Evolutionary conservation across 495 filamentous ascomycete genomes (phyloP).

Genomic region (Cairneyella variabilis): DNA sequence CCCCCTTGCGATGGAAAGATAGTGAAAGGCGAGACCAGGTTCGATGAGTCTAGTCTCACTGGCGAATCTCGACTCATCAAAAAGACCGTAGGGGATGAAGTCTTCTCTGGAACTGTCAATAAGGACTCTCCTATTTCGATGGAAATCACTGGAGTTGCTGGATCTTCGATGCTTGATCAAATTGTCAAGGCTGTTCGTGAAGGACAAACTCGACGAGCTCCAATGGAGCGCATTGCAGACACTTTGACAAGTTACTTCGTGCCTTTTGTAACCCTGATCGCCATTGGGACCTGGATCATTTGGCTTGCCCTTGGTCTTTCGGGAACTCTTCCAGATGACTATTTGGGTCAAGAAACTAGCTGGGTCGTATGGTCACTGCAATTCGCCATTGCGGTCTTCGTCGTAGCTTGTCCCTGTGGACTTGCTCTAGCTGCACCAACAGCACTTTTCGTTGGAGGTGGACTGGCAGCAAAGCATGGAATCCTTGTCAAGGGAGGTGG

Average conservation of each 20-base stretch:
- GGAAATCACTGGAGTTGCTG: slow-evolving; percentile 63
- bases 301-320: slow-evolving; percentile 77
- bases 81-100: slow-evolving; percentile 66
- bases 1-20: slow-evolving; percentile 82
- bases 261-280: slow-evolving; percentile 75
- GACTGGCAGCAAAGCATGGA: slow-evolving; percentile 80
- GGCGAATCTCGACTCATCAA: slow-evolving; percentile 78
- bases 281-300: slow-evolving; percentile 75
- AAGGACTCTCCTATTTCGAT: slow-evolving; percentile 66
- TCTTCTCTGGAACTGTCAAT: slow-evolving; percentile 88
- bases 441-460: slow-evolving; percentile 87
- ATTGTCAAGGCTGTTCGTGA: slow-evolving; percentile 89
- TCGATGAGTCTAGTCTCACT: slow-evolving; percentile 88
- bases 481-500: slow-evolving; percentile 95
- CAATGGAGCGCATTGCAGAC: slow-evolving; percentile 83
- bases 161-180: slow-evolving; percentile 85
- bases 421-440: slow-evolving; percentile 90
- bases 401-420: slow-evolving; percentile 92
- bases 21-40: slow-evolving; percentile 58
- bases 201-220: slow-evolving; percentile 83
- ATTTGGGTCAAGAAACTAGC: slow-evolving; percentile 59
- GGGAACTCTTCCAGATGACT: slow-evolving; percentile 61
- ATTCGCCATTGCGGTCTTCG: slow-evolving; percentile 93
- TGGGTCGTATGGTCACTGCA: slow-evolving; percentile 87
- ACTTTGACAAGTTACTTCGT: slow-evolving; percentile 85